Evolutionary conservation across 2,329 filamentous ascomycete species (phyloP), one percentile per base, ranked within the genome.

Genomic region (Didymosphaeria variabile): DNA sequence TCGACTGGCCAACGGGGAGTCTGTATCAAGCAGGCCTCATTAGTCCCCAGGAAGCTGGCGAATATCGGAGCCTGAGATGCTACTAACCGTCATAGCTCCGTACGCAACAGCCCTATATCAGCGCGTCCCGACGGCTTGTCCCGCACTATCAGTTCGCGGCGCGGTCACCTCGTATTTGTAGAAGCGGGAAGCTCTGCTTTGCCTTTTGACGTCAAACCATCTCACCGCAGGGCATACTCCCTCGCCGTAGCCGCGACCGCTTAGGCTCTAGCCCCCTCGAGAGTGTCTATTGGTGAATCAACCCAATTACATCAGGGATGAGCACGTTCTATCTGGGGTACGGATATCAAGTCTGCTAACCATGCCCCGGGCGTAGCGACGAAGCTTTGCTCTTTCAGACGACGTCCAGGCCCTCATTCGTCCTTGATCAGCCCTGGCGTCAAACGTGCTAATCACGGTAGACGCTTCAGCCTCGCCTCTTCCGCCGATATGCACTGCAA

Each of bases 161-260:
- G 72, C 72, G 72, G 66, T 64, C 61, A 66, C 63, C 63, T 59
- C 68, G 70, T 70, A 68, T 67, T 64, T 64, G 62, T 65, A 67
- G 17, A 56, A 63, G 56, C 40, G 19, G 61, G 70, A 56, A 65
- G 36, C 26, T 40, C 29, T 40, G 15, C 52, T 45, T 64, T 57
- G 50, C 31, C 36, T 23, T 23, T 51, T 64, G 63, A 66, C 61
- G 57, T 64, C 59, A 57, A 65, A 34, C 44, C 49, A 58, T 49
- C 49, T 51, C 44, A 50, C 62, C 57, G 54, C 59, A 34, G 55
- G 57, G 58, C 51, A 52, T 52, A 52, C 52, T 52, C 40, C 62
- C 45, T 59, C 62, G 55, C 60, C 65, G 55, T 63, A 62, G 54
- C 61, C 65, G 58, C 65, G 63, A 56, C 34, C 51, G 32, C 58